Conservation (phyloP, 306 rosid species). For the Myrica gale region DNA sequence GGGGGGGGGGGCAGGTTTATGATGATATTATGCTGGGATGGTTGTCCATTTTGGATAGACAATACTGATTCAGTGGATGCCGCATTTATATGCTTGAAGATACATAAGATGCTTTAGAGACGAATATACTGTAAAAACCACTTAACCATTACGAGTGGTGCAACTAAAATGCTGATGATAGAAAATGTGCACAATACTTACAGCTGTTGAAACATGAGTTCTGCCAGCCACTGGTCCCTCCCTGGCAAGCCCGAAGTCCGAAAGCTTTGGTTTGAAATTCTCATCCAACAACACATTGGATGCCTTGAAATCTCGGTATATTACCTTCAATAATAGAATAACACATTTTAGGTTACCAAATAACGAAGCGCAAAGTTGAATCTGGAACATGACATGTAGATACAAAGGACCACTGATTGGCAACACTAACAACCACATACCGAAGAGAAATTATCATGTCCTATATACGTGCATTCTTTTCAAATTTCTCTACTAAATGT, state of each 20-base stretch:
- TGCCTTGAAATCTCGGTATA: slow-evolving; percentile 72
- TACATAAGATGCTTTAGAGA: neutral
- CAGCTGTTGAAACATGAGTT: slow-evolving; percentile 90
- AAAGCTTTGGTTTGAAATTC: slow-evolving; percentile 67
- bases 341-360: slow-evolving; percentile 5
- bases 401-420: neutral
- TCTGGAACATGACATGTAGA: neutral
- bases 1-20: too few species aligned
- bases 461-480: too few species aligned
- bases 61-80: too few species aligned
- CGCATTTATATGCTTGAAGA: too few species aligned
- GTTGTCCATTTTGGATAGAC: too few species aligned
- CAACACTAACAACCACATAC: neutral
- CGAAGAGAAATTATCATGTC: too few species aligned
- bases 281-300: slow-evolving; percentile 75
- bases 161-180: slow-evolving; percentile 11
- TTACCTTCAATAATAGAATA: slow-evolving; percentile 45
- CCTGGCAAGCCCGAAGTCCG: slow-evolving; percentile 90
- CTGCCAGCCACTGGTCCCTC: slow-evolving; percentile 73
- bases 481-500: neutral
- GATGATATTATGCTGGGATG: too few species aligned
- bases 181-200: slow-evolving; percentile 41
- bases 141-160: neutral
- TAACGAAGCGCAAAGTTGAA: neutral
- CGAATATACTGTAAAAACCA: neutral